phyloP scores from a whole-genome alignment of 331 rosid species.

The Spiraea crenata region DNA sequence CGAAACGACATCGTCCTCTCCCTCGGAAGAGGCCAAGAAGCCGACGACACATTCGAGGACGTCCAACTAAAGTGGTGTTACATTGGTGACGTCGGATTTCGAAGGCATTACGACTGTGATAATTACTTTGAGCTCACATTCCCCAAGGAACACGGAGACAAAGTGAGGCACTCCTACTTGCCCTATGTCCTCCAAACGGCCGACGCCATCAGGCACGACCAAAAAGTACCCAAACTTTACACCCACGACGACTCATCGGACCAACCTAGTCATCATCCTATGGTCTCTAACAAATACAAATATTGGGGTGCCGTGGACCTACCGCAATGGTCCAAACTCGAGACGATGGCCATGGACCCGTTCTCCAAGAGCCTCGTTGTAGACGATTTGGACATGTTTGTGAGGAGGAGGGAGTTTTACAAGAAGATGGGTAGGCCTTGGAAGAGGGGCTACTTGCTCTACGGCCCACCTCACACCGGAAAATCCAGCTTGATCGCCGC shows the following conservation, averaged over 20 bases:
- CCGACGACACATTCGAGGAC: not conserved
- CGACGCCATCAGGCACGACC: not conserved
- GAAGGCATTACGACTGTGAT: not conserved
- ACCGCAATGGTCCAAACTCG: conserved; percentile 5
- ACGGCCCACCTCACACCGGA: conserved; percentile 7
- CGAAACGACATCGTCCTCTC: conserved; percentile 21
- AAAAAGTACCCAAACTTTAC: not conserved
- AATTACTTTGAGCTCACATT: conserved; percentile 7
- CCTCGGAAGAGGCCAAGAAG: conserved; percentile 21
- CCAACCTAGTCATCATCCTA: too few species aligned
- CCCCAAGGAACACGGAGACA: conserved; percentile 10
- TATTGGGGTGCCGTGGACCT: not conserved
- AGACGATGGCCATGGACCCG: conserved; percentile 14
- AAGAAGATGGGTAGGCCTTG: conserved; percentile 20
- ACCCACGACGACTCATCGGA: too few species aligned
- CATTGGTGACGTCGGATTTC: not conserved
- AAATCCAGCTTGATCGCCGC: conserved; percentile 12
- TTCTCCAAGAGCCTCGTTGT: not conserved
- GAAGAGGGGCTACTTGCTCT: conserved; percentile 15
- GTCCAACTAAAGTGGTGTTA: not conserved
- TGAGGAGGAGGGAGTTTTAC: conserved; percentile 17
- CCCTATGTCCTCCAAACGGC: conserved; percentile 2
- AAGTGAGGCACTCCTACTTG: conserved; percentile 1
- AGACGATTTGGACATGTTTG: not conserved
- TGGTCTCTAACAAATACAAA: too few species aligned